Evolutionary conservation across 495 filamentous ascomycete species (phyloP).

Genomic region (Ramalina peruviana): DNA sequence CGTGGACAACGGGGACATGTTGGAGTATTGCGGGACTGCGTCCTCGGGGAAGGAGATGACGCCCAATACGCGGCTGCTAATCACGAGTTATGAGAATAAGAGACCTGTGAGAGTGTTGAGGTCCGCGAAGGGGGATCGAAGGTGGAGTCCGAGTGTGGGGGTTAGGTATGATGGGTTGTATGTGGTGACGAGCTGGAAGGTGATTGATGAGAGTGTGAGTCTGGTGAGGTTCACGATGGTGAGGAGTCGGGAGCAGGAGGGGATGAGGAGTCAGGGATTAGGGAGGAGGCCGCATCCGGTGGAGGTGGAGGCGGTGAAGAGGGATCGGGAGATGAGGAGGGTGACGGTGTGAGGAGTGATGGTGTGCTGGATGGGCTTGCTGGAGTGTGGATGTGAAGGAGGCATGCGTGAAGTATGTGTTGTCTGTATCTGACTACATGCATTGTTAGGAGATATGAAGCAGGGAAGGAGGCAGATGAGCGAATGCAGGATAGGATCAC

Average conservation of each 20-base stretch:
- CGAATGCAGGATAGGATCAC: too few species aligned
- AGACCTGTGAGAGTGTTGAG: slow-evolving; percentile 36
- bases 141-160: slow-evolving; percentile 32
- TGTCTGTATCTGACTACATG: too few species aligned
- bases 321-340: neutral
- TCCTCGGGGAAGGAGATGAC: slow-evolving; percentile 17
- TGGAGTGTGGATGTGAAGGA: too few species aligned
- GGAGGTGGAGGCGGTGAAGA: slow-evolving; percentile 4
- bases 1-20: slow-evolving; percentile 28
- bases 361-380: too few species aligned
- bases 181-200: slow-evolving; percentile 21
- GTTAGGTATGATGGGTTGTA: slow-evolving; percentile 47
- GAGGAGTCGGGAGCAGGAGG: slow-evolving; percentile 24
- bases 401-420: too few species aligned
- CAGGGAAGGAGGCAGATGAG: too few species aligned
- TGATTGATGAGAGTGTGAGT: slow-evolving; percentile 21
- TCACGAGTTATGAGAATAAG: slow-evolving; percentile 18
- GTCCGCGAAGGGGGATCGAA: slow-evolving; percentile 20
- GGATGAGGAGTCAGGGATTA: slow-evolving; percentile 22
- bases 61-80: slow-evolving; percentile 23
- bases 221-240: slow-evolving; percentile 28
- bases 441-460: too few species aligned
- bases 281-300: slow-evolving; percentile 1
- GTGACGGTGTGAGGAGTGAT: neutral
- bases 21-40: slow-evolving; percentile 40